Conservation (phyloP, 352 stramenopile genomes). For the Phytophthora tentaculata region DNA sequence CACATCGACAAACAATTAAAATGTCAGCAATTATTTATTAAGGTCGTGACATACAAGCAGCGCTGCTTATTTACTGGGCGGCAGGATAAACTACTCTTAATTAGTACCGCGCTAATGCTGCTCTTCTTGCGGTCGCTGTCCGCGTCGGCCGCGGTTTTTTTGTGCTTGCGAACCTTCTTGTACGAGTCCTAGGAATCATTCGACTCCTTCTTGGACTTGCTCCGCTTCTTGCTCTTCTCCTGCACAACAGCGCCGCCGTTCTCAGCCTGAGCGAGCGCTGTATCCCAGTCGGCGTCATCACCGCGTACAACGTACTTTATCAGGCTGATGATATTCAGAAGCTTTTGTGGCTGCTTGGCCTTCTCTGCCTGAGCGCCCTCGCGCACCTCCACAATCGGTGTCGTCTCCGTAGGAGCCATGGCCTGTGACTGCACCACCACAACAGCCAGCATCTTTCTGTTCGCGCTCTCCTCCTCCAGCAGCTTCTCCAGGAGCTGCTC, state of each 20-base stretch:
- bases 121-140: constrained; percentile 50
- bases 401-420: constrained; percentile 84
- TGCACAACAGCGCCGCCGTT: constrained; percentile 63
- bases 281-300: constrained; percentile 93
- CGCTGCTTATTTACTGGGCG: constrained; percentile 9
- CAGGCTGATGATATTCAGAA: constrained; percentile 91
- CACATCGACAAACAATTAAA: too few relatives aligned
- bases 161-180: constrained; percentile 65
- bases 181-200: constrained; percentile 53
- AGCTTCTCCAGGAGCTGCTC: constrained; percentile 81
- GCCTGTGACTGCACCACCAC: constrained; percentile 67
- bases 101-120: constrained; percentile 78
- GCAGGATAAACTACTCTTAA: constrained; percentile 38
- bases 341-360: constrained; percentile 79
- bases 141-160: constrained; percentile 50
- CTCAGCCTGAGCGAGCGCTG: constrained; percentile 54
- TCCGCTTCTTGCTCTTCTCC: constrained; percentile 88
- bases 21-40: constrained; percentile 42
- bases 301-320: constrained; percentile 96
- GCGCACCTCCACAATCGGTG: constrained; percentile 78
- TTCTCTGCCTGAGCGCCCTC: constrained; percentile 82
- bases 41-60: constrained; percentile 9
- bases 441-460: constrained; percentile 61
- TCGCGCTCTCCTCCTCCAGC: constrained; percentile 76
- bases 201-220: constrained; percentile 50